Conservation (phyloP, 306 rosid species). For the Sesbania bispinosa region DNA sequence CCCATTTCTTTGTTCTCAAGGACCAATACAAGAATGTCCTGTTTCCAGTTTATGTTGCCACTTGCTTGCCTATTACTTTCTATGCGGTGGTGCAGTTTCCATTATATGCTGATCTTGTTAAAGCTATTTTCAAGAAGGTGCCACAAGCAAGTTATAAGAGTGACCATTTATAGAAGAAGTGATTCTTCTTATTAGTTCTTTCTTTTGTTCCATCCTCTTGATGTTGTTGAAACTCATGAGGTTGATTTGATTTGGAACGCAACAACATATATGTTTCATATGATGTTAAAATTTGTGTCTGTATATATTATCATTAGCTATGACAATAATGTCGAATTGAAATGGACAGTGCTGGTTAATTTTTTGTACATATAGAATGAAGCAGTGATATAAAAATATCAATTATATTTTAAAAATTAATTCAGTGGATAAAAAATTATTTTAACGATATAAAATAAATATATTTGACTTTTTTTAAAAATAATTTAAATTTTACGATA, state of each 20-base stretch:
- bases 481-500: too few relatives aligned
- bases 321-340: background rate
- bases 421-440: too few relatives aligned
- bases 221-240: too few relatives aligned
- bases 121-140: constrained; percentile 25
- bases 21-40: constrained; percentile 22
- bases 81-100: constrained; percentile 49
- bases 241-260: too few relatives aligned
- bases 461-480: too few relatives aligned
- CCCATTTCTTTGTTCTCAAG: constrained; percentile 39
- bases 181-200: too few relatives aligned
- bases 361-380: too few relatives aligned
- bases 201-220: too few relatives aligned
- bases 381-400: too few relatives aligned
- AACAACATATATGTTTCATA: background rate
- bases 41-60: constrained; percentile 30
- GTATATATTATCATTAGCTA: background rate
- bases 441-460: too few relatives aligned
- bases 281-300: background rate
- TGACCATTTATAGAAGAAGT: background rate
- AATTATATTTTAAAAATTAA: too few relatives aligned
- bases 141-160: background rate
- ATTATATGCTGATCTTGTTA: constrained; percentile 40
- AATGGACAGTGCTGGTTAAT: background rate
- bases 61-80: constrained; percentile 41